A percentile compares a stretch with the other conserved stretches of the same genome.
Conservation (phyloP, 495 filamentous ascomycete genomes). For the Lasiosphaeriaceae sp. region DNA sequence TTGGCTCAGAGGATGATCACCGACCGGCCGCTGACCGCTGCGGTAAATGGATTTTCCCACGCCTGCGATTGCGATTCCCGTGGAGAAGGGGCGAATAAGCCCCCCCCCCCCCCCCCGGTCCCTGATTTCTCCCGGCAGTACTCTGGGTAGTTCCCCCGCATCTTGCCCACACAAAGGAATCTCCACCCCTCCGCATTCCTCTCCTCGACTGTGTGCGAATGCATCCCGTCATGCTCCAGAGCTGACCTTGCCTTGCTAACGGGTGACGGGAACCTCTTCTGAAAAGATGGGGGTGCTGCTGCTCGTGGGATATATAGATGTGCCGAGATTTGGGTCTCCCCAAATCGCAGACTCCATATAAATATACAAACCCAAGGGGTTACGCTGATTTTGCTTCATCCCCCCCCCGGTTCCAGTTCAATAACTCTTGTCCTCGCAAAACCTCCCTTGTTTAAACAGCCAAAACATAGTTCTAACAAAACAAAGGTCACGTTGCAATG, state of each 20-base stretch:
- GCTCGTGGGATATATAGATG: background rate
- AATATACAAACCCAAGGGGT: background rate
- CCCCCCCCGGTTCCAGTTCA: no score
- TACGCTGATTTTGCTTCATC: no score
- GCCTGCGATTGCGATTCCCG: background rate
- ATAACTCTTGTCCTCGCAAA: no score
- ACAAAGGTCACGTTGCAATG: constrained; percentile 19
- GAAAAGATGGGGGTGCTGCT: no score
- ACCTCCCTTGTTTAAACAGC: no score
- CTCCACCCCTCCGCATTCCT: background rate
- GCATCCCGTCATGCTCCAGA: constrained; percentile 1
- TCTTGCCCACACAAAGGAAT: background rate
- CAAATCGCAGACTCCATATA: background rate
- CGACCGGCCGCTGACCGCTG: no score
- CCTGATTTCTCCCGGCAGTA: constrained; percentile 14
- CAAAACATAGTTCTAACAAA: no score
- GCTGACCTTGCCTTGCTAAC: background rate
- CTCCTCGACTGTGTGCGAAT: no score
- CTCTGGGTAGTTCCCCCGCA: no score
- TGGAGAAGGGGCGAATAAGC: constrained; percentile 1
- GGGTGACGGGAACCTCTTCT: background rate
- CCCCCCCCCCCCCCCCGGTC: constrained; percentile 2
- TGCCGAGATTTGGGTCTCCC: background rate
- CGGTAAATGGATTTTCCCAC: constrained; percentile 31
- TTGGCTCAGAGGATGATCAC: no score